Base-by-base conservation (phyloP, 2,329 filamentous ascomycete genomes). In the Aureobasidium sp. region DNA sequence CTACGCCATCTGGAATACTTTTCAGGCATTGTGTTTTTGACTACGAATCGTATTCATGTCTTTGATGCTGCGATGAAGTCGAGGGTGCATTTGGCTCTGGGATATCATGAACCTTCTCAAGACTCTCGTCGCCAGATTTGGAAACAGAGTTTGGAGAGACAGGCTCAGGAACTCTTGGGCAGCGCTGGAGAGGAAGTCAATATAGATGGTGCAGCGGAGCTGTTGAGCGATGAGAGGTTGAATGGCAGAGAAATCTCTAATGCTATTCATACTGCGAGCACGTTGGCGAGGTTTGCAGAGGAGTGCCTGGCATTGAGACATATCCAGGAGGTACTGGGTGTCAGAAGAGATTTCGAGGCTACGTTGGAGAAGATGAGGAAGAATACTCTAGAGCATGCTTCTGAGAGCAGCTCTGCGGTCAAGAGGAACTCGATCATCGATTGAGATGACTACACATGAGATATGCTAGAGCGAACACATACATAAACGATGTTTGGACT, bases 21-120 rank as follows among this genome's bases (percentile, higher is more conserved):
- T 63, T 42, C 69, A 32, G 75, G 75, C 27, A 69, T 76, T 25
- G 67, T 76, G 25, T 72, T 76, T 61, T 67, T 77, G n/a, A 77
- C 73, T 3, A 74, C 71, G 1, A 77, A 76, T 61, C 69, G 71
- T 5, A 49, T 59, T 25, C 30, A 39, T 3, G 44, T 48, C 11
- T 59, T 59, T 39, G 55, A 59, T 39, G 55, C 42, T 16, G 55
- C 55, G 30, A 48, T 59, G 34, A 47, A 59, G 44, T 59, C 55
- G 27, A 6, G 55, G 3, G 45, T 59, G 16, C 55, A 59, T 11
- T 13, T 59, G 25, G 42, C 55, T 6, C 6, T 59, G 15, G 34
- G 45, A 2, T 59, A 59, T 9, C 7, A n/a, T 10, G 34, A 39
- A 15, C 50, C 50, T 3, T 27, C 30, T 16, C 10, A 32, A 21